Percentiles rank a stretch among this genome's conserved stretches.
Conservation (phyloP, 768 basidiomycete genomes). For the Rhizopogon salebrosus region DNA sequence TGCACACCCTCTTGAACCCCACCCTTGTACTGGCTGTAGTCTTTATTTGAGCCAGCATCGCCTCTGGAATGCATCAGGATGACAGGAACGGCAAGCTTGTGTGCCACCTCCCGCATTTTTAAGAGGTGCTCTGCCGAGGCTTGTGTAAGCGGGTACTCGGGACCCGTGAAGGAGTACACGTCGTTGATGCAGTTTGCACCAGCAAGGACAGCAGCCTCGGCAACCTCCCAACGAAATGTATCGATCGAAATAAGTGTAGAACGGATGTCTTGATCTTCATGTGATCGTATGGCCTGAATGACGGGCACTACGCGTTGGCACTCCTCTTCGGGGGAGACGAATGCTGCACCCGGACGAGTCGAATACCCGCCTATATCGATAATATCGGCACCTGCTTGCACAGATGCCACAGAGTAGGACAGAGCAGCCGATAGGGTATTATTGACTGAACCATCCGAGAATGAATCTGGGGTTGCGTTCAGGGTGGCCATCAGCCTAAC, state of each 20-base stretch:
- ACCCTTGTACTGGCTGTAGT: slow-evolving; percentile 45
- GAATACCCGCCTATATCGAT: slow-evolving; percentile 94
- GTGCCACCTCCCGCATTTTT: slow-evolving; percentile 63
- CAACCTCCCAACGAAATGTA: slow-evolving; percentile 69
- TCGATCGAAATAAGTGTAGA: slow-evolving; percentile 19
- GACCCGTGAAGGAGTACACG: slow-evolving; percentile 76
- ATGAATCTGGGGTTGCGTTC: slow-evolving; percentile 93
- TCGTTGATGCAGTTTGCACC: slow-evolving; percentile 96
- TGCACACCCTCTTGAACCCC: slow-evolving; percentile 62
- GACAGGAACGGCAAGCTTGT: slow-evolving; percentile 67
- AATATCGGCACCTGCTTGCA: slow-evolving; percentile 61
- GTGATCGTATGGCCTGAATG: slow-evolving; percentile 50
- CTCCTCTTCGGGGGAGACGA: slow-evolving; percentile 69
- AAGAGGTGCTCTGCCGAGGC: slow-evolving; percentile 35
- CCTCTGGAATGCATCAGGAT: slow-evolving; percentile 94
- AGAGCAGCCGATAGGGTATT: slow-evolving; percentile 50
- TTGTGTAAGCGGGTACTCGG: slow-evolving; percentile 35
- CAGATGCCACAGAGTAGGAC: slow-evolving; percentile 42
- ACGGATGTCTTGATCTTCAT: slow-evolving; percentile 12
- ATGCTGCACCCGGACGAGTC: slow-evolving; percentile 75
- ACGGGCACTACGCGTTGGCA: slow-evolving; percentile 65
- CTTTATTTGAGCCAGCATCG: slow-evolving; percentile 71
- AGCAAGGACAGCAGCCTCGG: slow-evolving; percentile 63
- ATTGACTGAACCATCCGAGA: slow-evolving; percentile 79
- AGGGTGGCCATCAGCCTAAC: slow-evolving; percentile 88